A percentile compares a stretch with the other conserved stretches of the same genome.
phyloP scores from a whole-genome alignment of 2,329 filamentous ascomycete species.

The Fusarium dlaminii region DNA sequence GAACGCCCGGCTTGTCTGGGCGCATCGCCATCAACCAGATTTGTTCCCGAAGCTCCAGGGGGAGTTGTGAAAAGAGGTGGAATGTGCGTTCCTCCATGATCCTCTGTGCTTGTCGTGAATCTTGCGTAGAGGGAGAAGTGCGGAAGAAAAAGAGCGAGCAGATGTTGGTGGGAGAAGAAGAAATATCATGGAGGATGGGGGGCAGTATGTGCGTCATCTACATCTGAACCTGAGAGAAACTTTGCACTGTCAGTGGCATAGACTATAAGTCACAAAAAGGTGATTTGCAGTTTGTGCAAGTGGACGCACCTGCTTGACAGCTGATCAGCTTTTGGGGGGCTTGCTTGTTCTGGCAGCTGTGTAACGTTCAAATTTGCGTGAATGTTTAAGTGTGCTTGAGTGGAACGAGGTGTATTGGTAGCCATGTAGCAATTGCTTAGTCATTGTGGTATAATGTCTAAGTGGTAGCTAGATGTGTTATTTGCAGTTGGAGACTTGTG shows the following conservation, averaged over 20 bases:
- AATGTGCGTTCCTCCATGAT: neutral
- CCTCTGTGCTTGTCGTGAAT: too few species aligned
- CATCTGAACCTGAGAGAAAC: neutral
- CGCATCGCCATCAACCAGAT: neutral
- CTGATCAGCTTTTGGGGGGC: neutral
- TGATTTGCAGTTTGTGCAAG: neutral
- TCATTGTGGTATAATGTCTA: too few species aligned
- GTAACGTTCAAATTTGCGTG: neutral
- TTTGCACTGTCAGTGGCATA: neutral
- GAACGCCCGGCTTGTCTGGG: neutral
- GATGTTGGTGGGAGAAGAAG: rapidly evolving
- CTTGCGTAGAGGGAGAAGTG: too few species aligned
- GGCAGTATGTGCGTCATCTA: neutral
- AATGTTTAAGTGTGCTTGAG: neutral
- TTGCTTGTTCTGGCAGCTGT: neutral
- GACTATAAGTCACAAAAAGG: neutral
- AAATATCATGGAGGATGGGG: too few species aligned
- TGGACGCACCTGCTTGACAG: neutral
- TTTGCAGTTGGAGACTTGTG: too few species aligned
- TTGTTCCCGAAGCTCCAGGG: neutral
- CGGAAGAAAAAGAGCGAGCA: too few species aligned
- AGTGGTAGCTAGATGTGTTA: too few species aligned
- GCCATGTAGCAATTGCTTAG: too few species aligned
- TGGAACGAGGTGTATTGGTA: neutral
- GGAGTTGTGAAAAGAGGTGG: neutral